These are phyloP conservation scores for Suillus discolor DNA, from an alignment of 768 basidiomycete species.

Conservation along the genomic window DNA sequence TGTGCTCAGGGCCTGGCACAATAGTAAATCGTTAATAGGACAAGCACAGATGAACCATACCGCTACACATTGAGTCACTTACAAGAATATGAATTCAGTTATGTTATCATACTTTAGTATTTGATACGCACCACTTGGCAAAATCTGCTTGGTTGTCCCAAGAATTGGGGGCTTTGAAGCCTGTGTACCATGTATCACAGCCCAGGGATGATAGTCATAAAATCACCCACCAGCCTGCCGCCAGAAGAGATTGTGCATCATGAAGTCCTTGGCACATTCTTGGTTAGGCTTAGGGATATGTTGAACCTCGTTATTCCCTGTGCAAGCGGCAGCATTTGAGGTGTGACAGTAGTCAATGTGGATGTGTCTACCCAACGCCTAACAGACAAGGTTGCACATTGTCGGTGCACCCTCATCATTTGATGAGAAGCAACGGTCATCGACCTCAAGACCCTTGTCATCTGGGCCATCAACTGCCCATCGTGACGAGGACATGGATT, in stretches of 20 bases:
- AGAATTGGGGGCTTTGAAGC: slow-evolving; percentile 67
- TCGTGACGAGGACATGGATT: slow-evolving; percentile 59
- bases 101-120: neutral
- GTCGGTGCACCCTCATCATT: slow-evolving; percentile 63
- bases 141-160: slow-evolving; percentile 58
- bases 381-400: slow-evolving; percentile 61
- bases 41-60: slow-evolving; percentile 24
- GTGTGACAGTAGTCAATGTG: slow-evolving; percentile 61
- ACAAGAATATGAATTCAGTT: neutral
- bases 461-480: slow-evolving; percentile 61
- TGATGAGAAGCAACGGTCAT: slow-evolving; percentile 55
- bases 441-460: slow-evolving; percentile 50
- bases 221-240: slow-evolving; percentile 50
- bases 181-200: slow-evolving; percentile 28
- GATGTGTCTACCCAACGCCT: slow-evolving; percentile 56
- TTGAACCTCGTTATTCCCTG: slow-evolving; percentile 42
- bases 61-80: slow-evolving; percentile 55
- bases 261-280: slow-evolving; percentile 49
- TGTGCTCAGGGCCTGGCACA: slow-evolving; percentile 52
- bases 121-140: slow-evolving; percentile 47
- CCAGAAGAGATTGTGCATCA: slow-evolving; percentile 60
- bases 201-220: no score
- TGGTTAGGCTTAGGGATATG: slow-evolving; percentile 53
- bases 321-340: slow-evolving; percentile 37
- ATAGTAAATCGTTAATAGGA: neutral